Conservation (phyloP, 2,329 filamentous ascomycete genomes). For the Monosporascus sp. region DNA sequence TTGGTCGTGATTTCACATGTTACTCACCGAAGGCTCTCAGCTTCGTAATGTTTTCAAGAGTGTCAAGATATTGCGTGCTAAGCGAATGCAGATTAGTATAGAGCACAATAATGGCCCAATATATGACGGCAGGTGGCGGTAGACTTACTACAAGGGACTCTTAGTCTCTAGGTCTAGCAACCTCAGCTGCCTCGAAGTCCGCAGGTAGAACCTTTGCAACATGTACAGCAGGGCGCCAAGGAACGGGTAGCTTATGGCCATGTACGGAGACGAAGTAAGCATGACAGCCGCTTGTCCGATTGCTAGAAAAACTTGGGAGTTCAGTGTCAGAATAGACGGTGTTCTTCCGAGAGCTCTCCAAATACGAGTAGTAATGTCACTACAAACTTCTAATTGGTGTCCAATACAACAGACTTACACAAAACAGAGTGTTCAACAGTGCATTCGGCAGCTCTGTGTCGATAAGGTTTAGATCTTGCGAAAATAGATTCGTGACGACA, state of each 20-base stretch:
- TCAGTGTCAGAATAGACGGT: background rate
- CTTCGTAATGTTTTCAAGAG: conserved; percentile 40
- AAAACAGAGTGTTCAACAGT: conserved; percentile 22
- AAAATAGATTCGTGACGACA: conserved; percentile 38
- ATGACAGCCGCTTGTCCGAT: conserved; percentile 40
- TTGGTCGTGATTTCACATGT: background rate
- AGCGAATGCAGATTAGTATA: background rate
- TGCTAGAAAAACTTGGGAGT: conserved; percentile 4
- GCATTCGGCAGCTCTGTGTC: conserved; percentile 34
- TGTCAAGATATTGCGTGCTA: conserved; percentile 41
- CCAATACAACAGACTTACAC: conserved; percentile 26
- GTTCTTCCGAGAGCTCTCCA: background rate
- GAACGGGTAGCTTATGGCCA: conserved; percentile 38
- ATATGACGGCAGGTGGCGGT: background rate
- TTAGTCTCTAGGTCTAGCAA: conserved; percentile 47
- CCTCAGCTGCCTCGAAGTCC: conserved; percentile 46
- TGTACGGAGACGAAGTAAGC: conserved; percentile 31
- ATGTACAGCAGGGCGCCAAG: conserved; percentile 34
- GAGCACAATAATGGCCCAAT: background rate
- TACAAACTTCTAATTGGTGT: background rate
- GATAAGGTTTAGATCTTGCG: conserved; percentile 39
- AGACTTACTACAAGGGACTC: conserved; percentile 40
- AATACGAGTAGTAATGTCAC: background rate
- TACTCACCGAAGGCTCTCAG: conserved; percentile 39
- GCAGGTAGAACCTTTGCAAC: conserved; percentile 45